Evolutionary conservation across 2,329 filamentous ascomycete species (phyloP).

Genomic region (Ophiostoma sp.): DNA sequence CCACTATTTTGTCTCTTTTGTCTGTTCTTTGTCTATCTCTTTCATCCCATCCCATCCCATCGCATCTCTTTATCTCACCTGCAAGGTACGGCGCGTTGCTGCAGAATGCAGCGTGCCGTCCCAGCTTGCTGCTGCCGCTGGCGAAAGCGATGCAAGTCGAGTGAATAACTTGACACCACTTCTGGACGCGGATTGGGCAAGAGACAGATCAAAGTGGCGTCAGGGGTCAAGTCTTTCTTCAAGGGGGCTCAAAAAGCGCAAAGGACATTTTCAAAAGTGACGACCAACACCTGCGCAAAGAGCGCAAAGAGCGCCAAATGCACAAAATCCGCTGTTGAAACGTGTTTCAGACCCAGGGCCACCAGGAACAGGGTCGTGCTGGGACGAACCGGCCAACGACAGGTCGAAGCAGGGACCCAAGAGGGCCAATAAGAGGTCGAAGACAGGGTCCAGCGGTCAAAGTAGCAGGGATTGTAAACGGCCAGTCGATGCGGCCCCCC

Average conservation of each 20-base stretch:
- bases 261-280: background rate
- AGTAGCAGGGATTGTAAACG: background rate
- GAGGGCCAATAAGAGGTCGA: background rate
- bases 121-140: background rate
- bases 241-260: background rate
- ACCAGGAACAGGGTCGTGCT: background rate
- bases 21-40: background rate
- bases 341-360: constrained; percentile 20
- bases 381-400: background rate
- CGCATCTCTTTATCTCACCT: background rate
- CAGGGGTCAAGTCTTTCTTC: background rate
- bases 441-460: background rate
- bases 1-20: background rate
- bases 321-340: background rate
- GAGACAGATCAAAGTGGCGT: background rate
- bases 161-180: background rate
- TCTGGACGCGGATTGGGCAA: constrained; percentile 7
- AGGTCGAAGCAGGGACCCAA: background rate
- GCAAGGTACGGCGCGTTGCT: constrained; percentile 13
- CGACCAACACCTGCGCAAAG: background rate
- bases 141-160: background rate
- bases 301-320: background rate
- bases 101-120: background rate
- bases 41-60: background rate
- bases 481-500: background rate